Base-by-base conservation (phyloP, 371 early-diverging fungal species). In the Synchytrium microbalum region DNA sequence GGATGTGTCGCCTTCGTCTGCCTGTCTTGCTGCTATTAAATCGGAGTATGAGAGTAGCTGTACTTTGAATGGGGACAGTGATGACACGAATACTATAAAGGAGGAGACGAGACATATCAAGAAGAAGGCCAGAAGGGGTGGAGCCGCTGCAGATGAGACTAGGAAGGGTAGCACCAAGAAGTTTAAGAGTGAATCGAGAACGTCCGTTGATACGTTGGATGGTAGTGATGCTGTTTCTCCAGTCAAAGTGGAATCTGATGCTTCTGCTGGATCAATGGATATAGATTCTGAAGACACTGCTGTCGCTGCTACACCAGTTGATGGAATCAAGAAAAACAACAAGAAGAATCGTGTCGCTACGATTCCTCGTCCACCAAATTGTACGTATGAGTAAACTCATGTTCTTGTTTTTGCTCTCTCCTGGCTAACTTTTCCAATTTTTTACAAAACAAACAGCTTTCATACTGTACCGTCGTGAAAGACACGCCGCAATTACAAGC, bases 371-470 rank as follows among this genome's bases (percentile, higher is more conserved):
- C 46, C 46, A 10, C 46, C 46, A 38, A 38, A 38, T 19, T 38
- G 46, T 38, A 38, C 46, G 46, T 38, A n/a, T n/a, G n/a, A 5
- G 46, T 38, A 19, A 10, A 19, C 46, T 19, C 46, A 5, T 38
- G 46, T 38, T 5, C 46, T n/a, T n/a, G n/a, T n/a, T n/a, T n/a
- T n/a, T n/a, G n/a, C n/a, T n/a, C n/a, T n/a, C n/a, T n/a, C n/a
- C n/a, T n/a, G n/a, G n/a, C n/a, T n/a, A n/a, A n/a, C n/a, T n/a
- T n/a, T n/a, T n/a, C n/a, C n/a, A n/a, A n/a, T n/a, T n/a, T n/a
- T n/a, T n/a, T n/a, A n/a, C n/a, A n/a, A 84, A 86, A 0, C 77
- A 81, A 53, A 87, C 86, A 73, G 81, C 85, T 0, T 88, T 88
- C 70, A 86, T 88, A 64, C 75, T 84, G 64, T 88, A 88, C 76